Evolutionary conservation across 202 grass and related monocot species (phyloP).

Genomic region (Alloteropsis angusta): DNA sequence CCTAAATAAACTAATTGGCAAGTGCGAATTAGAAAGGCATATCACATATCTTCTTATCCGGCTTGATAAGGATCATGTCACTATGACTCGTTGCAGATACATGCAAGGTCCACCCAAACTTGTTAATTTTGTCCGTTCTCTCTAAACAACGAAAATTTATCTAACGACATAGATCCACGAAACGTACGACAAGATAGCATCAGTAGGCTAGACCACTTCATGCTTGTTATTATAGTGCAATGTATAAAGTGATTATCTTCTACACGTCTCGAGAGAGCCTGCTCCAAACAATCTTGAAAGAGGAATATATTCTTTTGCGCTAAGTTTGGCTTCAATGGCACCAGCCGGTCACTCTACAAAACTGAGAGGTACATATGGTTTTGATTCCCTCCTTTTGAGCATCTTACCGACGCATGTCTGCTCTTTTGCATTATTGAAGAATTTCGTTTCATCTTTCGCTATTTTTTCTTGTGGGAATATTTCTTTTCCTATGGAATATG

Average conservation of each 20-base stretch:
- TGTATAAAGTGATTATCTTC: neutral
- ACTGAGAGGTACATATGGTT: neutral
- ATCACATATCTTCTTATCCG: neutral
- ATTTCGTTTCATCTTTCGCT: neutral
- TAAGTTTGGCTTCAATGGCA: neutral
- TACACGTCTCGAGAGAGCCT: neutral
- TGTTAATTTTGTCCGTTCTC: neutral
- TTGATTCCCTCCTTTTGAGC: neutral
- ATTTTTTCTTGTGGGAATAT: neutral
- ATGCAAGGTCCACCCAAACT: neutral
- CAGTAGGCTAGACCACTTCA: neutral
- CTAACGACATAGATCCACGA: neutral
- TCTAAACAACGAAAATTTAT: neutral
- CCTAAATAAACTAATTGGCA: neutral
- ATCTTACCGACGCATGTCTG: neutral
- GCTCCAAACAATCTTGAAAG: conserved; percentile 1
- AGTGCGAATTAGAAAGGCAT: neutral
- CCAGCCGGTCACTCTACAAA: neutral
- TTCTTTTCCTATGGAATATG: neutral
- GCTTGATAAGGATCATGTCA: neutral
- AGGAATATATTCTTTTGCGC: conserved; percentile 15
- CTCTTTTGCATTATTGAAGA: neutral
- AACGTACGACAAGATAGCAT: neutral
- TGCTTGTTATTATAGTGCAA: neutral
- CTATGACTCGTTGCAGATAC: neutral